Conservation (phyloP, 2,329 filamentous ascomycete species). For the Colletotrichum chlorophyti region DNA sequence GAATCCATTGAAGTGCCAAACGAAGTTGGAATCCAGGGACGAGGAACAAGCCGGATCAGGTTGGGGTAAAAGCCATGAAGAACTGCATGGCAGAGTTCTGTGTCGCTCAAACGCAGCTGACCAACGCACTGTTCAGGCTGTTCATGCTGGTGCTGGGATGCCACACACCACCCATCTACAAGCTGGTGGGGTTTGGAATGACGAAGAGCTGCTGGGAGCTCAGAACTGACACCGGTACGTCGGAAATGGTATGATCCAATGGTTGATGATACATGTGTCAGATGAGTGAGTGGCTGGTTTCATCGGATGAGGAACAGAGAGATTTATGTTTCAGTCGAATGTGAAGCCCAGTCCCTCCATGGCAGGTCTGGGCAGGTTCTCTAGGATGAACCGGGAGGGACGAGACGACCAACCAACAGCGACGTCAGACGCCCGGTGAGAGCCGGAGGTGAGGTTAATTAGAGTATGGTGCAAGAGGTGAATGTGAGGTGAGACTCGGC, state of each 20-base stretch:
- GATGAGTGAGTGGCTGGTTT: slow-evolving; percentile 12
- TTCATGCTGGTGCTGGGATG: neutral
- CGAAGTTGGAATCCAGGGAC: no score
- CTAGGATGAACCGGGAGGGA: neutral
- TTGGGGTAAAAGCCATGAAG: no score
- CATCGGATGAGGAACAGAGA: slow-evolving; percentile 10
- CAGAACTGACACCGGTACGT: neutral
- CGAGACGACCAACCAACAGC: neutral
- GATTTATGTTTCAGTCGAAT: slow-evolving; percentile 8
- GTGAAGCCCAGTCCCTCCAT: neutral
- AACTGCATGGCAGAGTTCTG: no score
- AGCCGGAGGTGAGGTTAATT: no score
- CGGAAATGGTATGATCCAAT: neutral
- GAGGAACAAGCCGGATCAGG: no score
- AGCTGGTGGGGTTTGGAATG: neutral
- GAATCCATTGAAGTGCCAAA: no score
- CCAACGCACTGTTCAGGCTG: neutral
- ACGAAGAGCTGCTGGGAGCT: neutral
- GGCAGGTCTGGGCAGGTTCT: neutral
- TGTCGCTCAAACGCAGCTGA: no score
- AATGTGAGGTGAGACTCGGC: no score
- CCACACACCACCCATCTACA: neutral
- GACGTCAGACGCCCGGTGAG: neutral
- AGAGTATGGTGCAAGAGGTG: no score
- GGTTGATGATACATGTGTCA: neutral